Conservation (phyloP, 1,139 yeast species). For the Candida tropicalis region DNA sequence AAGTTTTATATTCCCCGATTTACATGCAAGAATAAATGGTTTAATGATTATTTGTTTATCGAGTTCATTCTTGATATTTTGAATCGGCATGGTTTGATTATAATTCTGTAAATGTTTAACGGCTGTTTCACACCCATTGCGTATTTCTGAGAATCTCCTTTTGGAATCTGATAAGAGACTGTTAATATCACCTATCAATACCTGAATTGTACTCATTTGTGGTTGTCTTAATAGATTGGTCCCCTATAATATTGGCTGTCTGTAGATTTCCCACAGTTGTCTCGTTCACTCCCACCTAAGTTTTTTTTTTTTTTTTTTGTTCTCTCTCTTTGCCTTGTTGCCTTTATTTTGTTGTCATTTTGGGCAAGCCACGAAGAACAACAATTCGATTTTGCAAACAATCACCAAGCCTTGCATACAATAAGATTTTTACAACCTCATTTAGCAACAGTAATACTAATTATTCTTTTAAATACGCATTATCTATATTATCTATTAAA, state of each 20-base stretch:
- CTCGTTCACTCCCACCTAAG: too few relatives aligned
- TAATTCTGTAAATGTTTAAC: slow-evolving; percentile 47
- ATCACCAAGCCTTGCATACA: too few relatives aligned
- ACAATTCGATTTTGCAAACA: too few relatives aligned
- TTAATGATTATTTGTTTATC: slow-evolving; percentile 55
- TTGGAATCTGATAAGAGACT: slow-evolving; percentile 68
- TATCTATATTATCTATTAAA: slow-evolving; percentile 1
- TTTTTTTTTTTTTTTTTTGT: neutral
- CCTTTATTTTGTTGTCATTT: neutral
- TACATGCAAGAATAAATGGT: slow-evolving; percentile 76
- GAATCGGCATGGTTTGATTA: slow-evolving; percentile 19
- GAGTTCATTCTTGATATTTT: slow-evolving; percentile 28
- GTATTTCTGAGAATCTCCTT: slow-evolving; percentile 68
- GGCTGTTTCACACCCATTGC: slow-evolving; percentile 66
- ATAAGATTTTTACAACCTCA: neutral
- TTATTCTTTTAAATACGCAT: neutral
- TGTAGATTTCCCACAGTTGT: too few relatives aligned
- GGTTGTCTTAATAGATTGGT: too few relatives aligned
- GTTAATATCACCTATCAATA: slow-evolving; percentile 56
- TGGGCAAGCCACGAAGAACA: neutral
- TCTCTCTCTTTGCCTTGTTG: neutral
- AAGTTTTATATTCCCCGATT: slow-evolving; percentile 73
- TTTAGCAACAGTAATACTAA: neutral
- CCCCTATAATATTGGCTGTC: too few relatives aligned
- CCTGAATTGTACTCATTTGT: slow-evolving; percentile 43